phyloP scores from a whole-genome alignment of 164 flowering plant species.

The Stephania japonica region DNA sequence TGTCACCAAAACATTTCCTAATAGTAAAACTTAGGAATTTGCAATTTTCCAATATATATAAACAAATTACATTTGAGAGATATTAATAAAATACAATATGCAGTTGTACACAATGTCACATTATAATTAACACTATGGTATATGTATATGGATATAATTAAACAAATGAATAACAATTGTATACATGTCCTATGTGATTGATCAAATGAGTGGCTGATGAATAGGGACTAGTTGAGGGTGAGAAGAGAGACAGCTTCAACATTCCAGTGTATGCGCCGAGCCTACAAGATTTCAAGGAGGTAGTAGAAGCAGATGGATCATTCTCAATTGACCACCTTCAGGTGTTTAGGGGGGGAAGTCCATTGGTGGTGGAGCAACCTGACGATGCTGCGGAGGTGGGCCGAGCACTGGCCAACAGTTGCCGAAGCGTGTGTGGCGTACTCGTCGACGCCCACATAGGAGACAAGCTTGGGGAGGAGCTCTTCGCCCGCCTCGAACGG shows the following conservation, averaged over 20 bases:
- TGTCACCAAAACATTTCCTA: no score
- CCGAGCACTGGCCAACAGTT: constrained; percentile 63
- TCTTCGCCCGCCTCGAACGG: constrained; percentile 50
- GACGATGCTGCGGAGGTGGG: constrained; percentile 71
- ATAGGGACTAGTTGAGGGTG: constrained; percentile 51
- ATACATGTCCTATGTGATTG: no score
- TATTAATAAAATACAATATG: no score
- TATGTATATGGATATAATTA: no score
- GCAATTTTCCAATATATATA: no score
- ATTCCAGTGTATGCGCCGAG: constrained; percentile 84
- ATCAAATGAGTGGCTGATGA: no score
- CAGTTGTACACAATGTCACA: no score
- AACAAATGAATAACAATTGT: no score
- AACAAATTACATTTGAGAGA: no score
- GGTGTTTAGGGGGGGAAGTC: constrained; percentile 77
- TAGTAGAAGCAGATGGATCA: constrained; percentile 70
- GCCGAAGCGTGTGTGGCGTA: constrained; percentile 74
- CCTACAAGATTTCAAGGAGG: constrained; percentile 79
- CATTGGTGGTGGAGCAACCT: constrained; percentile 62
- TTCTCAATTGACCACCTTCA: constrained; percentile 59
- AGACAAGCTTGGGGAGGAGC: constrained; percentile 55
- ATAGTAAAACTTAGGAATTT: no score
- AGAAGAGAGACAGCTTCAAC: constrained; percentile 71
- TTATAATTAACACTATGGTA: no score
- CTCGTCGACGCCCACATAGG: constrained; percentile 89